These are phyloP conservation scores for Parastagonospora nodorum DNA, from an alignment of 2,329 filamentous ascomycete genomes.

Conservation along the genomic window DNA sequence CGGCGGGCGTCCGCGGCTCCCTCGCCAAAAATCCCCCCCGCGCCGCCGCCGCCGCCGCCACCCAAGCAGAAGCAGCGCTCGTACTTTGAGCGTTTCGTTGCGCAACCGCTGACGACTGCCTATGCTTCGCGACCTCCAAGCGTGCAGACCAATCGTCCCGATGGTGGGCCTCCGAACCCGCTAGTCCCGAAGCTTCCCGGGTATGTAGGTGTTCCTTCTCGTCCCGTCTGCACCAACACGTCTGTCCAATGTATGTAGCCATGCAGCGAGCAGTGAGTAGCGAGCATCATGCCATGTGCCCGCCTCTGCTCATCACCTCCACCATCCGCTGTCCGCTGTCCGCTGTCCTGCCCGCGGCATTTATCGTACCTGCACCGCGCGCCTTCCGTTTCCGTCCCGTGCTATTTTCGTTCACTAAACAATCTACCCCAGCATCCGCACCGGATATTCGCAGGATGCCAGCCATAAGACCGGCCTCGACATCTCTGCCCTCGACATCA, in stretches of 20 bases:
- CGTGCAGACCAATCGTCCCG: conserved; percentile 51
- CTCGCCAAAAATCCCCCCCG: conserved; percentile 30
- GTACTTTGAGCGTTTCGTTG: conserved; percentile 58
- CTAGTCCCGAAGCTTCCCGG: conserved; percentile 44
- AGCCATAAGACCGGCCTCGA: conserved; percentile 68
- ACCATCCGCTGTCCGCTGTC: neutral
- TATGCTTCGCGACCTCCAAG: conserved; percentile 60
- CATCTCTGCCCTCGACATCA: conserved; percentile 67
- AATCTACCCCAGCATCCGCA: conserved; percentile 43
- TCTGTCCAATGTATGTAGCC: too few relatives aligned
- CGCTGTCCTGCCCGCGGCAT: neutral
- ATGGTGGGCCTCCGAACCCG: conserved; percentile 43
- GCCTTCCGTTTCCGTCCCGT: conserved; percentile 1
- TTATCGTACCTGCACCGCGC: neutral
- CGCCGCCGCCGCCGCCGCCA: conserved; percentile 45
- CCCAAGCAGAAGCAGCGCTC: conserved; percentile 38
- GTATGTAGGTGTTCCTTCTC: conserved; percentile 27
- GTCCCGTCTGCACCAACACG: neutral
- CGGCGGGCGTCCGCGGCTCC: conserved; percentile 17
- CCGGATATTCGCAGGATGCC: conserved; percentile 59
- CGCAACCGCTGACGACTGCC: conserved; percentile 56
- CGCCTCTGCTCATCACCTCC: conserved; percentile 1
- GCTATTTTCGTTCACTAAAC: conserved; percentile 14
- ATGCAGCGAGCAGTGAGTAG: too few relatives aligned
- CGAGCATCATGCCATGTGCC: too few relatives aligned